phyloP scores from a whole-genome alignment of 257 asterid genomes.

The Solanum sitiens region DNA sequence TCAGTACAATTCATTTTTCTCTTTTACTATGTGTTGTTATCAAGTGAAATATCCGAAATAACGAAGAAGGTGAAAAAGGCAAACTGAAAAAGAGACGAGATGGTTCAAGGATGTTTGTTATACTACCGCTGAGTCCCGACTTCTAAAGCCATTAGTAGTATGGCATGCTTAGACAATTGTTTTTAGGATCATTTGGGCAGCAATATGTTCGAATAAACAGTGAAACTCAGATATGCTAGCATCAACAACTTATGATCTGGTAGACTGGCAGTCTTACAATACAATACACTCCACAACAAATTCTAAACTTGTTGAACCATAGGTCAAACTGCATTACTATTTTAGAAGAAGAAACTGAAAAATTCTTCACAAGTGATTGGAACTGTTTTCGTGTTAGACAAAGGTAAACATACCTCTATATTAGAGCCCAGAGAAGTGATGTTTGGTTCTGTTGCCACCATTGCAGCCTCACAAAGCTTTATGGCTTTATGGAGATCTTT shows the following conservation, averaged over 20 bases:
- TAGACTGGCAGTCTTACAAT: not conserved
- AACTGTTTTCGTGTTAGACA: not conserved
- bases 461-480: slow-evolving; percentile 81
- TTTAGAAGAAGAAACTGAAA: not conserved
- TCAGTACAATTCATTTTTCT: not conserved
- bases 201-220: not conserved
- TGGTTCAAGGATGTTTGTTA: not conserved
- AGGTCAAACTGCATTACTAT: not conserved
- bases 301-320: not conserved
- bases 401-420: slow-evolving; percentile 41
- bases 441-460: slow-evolving; percentile 59
- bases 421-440: slow-evolving; percentile 53
- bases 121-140: not conserved
- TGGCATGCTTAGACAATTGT: not conserved
- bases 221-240: not conserved
- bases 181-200: not conserved
- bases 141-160: not conserved
- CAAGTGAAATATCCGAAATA: not conserved
- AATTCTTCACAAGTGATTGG: not conserved
- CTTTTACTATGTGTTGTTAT: not conserved
- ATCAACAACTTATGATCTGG: not conserved
- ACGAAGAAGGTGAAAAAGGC: not conserved
- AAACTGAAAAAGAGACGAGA: not conserved
- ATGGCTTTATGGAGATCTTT: slow-evolving; percentile 74
- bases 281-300: not conserved